Evolutionary conservation across 768 basidiomycete species (phyloP), one percentile per base, ranked within the genome.

Genomic region (Hygrocybe coccinea): DNA sequence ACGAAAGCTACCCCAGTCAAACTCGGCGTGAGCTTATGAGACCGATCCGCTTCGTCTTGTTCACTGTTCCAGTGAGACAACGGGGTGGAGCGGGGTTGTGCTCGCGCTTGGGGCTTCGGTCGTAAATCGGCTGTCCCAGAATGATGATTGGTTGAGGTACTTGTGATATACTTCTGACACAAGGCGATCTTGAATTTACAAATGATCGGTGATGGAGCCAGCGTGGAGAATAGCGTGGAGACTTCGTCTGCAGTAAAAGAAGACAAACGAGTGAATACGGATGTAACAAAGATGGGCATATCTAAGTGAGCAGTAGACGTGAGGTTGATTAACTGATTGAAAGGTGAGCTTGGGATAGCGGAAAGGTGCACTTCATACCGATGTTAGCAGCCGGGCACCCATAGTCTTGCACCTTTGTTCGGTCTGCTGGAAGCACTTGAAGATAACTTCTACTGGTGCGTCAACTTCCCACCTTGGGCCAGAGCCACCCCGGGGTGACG

Each of bases 401-500:
- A 73, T 60, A 8, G 50, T 60, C 56, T 67, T 71, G 21, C 64
- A 68, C 38, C 66, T 58, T 36, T 62, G 41, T 11, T 71, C 66
- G 37, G 56, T 44, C 52, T 79, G 73, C 37, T 62, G 43, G 39
- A 75, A 43, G 49, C 74, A 71, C 39, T 67, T 63, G 46, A 77
- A 73, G 35, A 74, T 59, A 35, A 84, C 73, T 50, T 81, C 76
- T 15, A 86, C 65, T 1, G 81, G 78, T 19, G 67, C 68, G 29
- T 76, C 75, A 14, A 74, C 70, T 25, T 86, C 84, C 79, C 83
- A 85, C 62, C 83, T 76, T 5, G 76, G 68, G 24, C 74, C 75
- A 21, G 66, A 62, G 19, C 74, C 77, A 38, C 73, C 68, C 55
- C 80, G 76, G 10, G 82, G 76, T 5, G 74, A 72, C 22, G 85